Percentiles rank a stretch among this genome's conserved stretches.
phyloP scores from a whole-genome alignment of 1,284 basidiomycete species.

The Grifola frondosa region DNA sequence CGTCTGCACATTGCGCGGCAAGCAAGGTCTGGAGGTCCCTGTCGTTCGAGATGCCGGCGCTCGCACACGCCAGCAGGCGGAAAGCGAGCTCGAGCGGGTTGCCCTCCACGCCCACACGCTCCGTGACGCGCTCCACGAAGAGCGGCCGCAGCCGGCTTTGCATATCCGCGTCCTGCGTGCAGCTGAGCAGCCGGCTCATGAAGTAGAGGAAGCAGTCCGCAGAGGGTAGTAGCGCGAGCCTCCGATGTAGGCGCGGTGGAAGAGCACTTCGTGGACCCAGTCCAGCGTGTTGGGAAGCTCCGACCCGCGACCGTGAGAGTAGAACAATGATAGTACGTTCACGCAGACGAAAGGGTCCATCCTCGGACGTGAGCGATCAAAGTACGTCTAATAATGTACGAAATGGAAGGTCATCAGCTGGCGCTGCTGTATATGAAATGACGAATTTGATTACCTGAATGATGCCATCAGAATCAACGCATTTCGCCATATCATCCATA shows the following conservation, averaged over 20 bases:
- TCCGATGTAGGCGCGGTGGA: constrained; percentile 51
- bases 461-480: constrained; percentile 50
- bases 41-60: constrained; percentile 41
- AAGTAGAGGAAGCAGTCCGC: constrained; percentile 57
- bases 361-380: constrained; percentile 49
- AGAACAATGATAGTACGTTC: constrained; percentile 51
- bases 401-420: not conserved
- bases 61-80: constrained; percentile 45
- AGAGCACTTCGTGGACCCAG: constrained; percentile 51
- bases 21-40: constrained; percentile 44
- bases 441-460: constrained; percentile 36
- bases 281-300: constrained; percentile 47
- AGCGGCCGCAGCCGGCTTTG: constrained; percentile 38
- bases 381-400: constrained; percentile 48
- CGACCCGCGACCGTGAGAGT: constrained; percentile 45
- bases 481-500: constrained; percentile 55
- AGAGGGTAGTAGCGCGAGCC: constrained; percentile 57
- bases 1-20: constrained; percentile 46
- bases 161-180: constrained; percentile 31
- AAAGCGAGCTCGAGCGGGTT: constrained; percentile 46
- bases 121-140: constrained; percentile 44
- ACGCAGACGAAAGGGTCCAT: constrained; percentile 55
- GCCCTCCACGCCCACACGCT: constrained; percentile 50
- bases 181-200: constrained; percentile 45
- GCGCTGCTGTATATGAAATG: not conserved